phyloP scores from a whole-genome alignment of 2,329 filamentous ascomycete species.

The Raffaelea arxii region DNA sequence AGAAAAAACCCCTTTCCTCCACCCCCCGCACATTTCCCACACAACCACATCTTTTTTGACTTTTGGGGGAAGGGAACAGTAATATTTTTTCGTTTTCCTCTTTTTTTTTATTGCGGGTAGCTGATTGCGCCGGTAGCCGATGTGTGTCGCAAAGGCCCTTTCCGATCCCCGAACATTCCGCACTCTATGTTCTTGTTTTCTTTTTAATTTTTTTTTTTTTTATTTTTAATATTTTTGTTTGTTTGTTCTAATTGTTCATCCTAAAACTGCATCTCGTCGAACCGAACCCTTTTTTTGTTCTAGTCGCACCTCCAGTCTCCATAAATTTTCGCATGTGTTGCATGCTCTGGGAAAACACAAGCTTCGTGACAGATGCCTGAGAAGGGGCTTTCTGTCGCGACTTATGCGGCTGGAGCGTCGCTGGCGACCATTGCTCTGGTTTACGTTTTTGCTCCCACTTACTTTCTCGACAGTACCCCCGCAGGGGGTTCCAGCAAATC shows the following conservation, averaged over 20 bases:
- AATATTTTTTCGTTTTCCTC: neutral
- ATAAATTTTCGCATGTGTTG: too few relatives aligned
- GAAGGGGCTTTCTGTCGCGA: slow-evolving; percentile 72
- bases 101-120: neutral
- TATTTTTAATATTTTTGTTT: neutral
- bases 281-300: too few relatives aligned
- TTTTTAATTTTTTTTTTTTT: neutral
- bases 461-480: slow-evolving; percentile 79
- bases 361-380: slow-evolving; percentile 54
- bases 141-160: slow-evolving; percentile 3
- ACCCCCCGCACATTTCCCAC: too few relatives aligned
- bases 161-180: slow-evolving; percentile 10
- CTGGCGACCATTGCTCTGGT: slow-evolving; percentile 90
- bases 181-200: neutral
- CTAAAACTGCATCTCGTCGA: neutral
- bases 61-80: too few relatives aligned
- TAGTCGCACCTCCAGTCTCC: too few relatives aligned
- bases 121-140: neutral
- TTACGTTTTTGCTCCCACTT: slow-evolving; percentile 97
- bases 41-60: too few relatives aligned
- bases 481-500: slow-evolving; percentile 30
- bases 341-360: neutral
- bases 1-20: too few relatives aligned
- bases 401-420: slow-evolving; percentile 90
- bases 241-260: neutral